Evolutionary conservation across 192 early-diverging fungal genomes (phyloP), one percentile per base, ranked within the genome.

Genomic region (Backusella tuberculispora): DNA sequence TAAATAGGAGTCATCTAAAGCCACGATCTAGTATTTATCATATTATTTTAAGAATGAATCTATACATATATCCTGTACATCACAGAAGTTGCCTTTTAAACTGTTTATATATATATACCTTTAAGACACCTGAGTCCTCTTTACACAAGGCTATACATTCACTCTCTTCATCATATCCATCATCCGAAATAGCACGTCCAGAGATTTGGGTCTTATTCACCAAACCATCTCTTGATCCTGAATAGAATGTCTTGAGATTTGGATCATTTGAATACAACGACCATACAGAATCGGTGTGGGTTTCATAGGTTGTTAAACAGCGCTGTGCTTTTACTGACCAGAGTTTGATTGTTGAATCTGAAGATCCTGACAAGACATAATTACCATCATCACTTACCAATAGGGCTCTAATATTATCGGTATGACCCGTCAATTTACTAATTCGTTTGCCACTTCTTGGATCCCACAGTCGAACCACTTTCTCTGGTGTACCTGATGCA

Each of bases 271-370:
- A 94, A 74, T 89, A 88, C 26, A 99, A 81, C 26, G 93, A 91
- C 97, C 96, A 99, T 7, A 98, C 91, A 19, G 94, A 94, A 75
- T 94, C 92, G 40, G 88, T 86, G 75, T 92, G 92, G 74, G 96
- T 95, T 3, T 93, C 89, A 75, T 90, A 98, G 0, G 97, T 98
- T 4, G 92, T 90, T 45, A 98, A 79, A 69, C 96, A 97, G 10
- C 95, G 89, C 71, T 94, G 90, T 43, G 93, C 90, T 29, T 87
- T 89, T 34, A 97, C 85, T 46, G 94, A 95, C 98, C 97, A 99
- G 19, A 98, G 85, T 81, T 99, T 99, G 66, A 98, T 94, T 0
- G 97, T 96, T 1, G 94, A 87, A 81, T 99, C 97, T 4, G 94
- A 94, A 0, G 97, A 99, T 6, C 92, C 95, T 1, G 95, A 96